Conservation (phyloP, 345 rosid genomes). For the Lumnitzera littorea region DNA sequence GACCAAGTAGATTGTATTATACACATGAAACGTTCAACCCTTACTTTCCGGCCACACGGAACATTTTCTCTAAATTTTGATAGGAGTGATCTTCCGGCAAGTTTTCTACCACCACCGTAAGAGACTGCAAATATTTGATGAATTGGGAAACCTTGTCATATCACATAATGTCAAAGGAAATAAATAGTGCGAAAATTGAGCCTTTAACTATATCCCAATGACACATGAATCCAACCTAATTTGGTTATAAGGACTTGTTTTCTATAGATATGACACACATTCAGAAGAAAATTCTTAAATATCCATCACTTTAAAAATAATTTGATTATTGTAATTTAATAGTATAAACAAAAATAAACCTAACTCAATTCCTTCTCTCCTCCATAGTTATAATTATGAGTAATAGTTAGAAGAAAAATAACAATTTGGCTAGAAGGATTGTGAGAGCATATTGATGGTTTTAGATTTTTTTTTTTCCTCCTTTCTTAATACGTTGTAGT, state of each 20-base stretch:
- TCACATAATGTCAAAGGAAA: background rate
- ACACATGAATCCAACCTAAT: background rate
- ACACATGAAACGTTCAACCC: background rate
- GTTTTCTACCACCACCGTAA: slow-evolving; percentile 86
- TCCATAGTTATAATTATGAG: background rate
- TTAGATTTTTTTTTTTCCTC: background rate
- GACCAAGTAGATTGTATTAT: background rate
- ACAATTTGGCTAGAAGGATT: background rate
- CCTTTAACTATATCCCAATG: too few species aligned
- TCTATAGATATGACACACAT: background rate
- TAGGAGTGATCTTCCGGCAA: slow-evolving; percentile 98
- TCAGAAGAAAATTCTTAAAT: too few species aligned
- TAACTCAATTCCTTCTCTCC: too few species aligned
- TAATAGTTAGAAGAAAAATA: too few species aligned
- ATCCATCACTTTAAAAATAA: too few species aligned
- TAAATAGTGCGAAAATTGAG: too few species aligned
- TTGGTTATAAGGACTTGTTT: background rate
- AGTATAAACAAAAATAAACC: too few species aligned
- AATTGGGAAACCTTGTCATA: too few species aligned
- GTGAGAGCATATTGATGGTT: background rate
- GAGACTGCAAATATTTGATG: slow-evolving; percentile 34
- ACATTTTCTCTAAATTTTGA: slow-evolving; percentile 84
- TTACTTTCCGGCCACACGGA: slow-evolving; percentile 76
- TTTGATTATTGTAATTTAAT: too few species aligned
- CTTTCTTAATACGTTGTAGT: too few species aligned